Evolutionary conservation across 495 filamentous ascomycete genomes (phyloP).

Genomic region (Talaromyces liani): DNA sequence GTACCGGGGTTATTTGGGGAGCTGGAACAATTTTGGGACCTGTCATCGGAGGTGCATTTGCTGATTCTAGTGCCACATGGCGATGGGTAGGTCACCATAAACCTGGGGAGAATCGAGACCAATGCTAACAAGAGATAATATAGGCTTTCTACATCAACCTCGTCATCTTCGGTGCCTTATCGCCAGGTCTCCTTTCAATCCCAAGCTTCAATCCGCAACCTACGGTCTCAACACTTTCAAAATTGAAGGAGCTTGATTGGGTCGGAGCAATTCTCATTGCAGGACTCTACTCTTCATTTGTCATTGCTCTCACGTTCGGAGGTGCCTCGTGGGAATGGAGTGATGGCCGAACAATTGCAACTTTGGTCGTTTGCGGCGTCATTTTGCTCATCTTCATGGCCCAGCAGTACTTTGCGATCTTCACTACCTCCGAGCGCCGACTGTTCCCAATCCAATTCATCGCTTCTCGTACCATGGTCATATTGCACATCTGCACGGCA

Average conservation of each 20-base stretch:
- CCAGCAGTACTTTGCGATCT: conserved; percentile 44
- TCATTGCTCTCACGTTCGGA: conserved; percentile 29
- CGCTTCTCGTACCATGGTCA: conserved; percentile 13
- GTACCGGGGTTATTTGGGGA: conserved; percentile 34
- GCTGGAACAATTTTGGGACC: conserved; percentile 38
- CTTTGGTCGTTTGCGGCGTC: conserved; percentile 18
- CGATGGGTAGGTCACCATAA: conserved; percentile 21
- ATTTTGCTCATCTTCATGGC: conserved; percentile 15
- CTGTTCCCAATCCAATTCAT: conserved; percentile 49
- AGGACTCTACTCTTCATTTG: conserved; percentile 13
- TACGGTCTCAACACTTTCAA: conserved; percentile 1
- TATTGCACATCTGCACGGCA: conserved; percentile 10
- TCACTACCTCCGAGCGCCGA: conserved; percentile 36
- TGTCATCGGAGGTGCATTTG: conserved; percentile 32
- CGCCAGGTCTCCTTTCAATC: conserved; percentile 48
- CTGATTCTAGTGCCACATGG: conserved; percentile 27
- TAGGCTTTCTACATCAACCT: conserved; percentile 42
- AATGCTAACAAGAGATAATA: background rate
- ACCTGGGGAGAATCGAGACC: background rate
- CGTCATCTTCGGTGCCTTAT: conserved; percentile 38
- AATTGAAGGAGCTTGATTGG: conserved; percentile 27
- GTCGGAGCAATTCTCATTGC: conserved; percentile 19
- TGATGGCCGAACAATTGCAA: conserved; percentile 15
- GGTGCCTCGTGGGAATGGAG: conserved; percentile 24
- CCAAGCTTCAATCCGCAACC: conserved; percentile 15